Base-by-base conservation (phyloP, 139 green algal species). In the Closterium sp. region DNA sequence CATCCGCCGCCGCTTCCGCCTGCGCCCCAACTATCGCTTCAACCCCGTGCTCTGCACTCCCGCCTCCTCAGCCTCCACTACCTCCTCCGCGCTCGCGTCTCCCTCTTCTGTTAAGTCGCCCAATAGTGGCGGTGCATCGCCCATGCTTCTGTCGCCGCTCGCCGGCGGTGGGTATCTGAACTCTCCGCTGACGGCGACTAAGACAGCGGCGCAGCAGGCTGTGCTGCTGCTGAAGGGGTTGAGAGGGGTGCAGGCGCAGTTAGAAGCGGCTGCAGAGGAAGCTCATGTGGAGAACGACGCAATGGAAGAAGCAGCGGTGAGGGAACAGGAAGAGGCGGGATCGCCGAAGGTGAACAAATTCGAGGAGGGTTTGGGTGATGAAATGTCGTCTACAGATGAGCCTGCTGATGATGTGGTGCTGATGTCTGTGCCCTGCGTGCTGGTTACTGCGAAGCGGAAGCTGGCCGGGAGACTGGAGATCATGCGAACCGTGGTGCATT, bases 1-100 rank as follows among this genome's bases (percentile, higher is more conserved):
- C 19, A 29, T 62, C 6, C 34, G 91, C 21, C 88, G 91, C 38
- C 38, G 91, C 13, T 34, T 92, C 32, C 73, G 88, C n/a, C 88
- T 94, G 42, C 91, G 50, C 21, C 86, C 29, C 27, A 93, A 93
- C 42, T 93, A 93, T 21, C 31, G 32, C 85, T 93, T 93, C 42
- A 86, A 93, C 86, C 24, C 91, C 17, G 85, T 22, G 85, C 34
- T 91, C 88, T 31, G 31, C n/a, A 62, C 28, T 17, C 31, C 27
- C 32, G 87, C 87, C 32, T 34, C 32, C 31, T 73, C 31, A 2
- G 28, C 31, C 31, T 50, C 87, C 30, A n/a, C 29, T 7, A 38
- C 29, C 13, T 89, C 87, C 32, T 50, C 87, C 32, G 28, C 32
- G 1, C 30, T 42, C 28, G n/a, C 29, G 28, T 73, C 31, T 30